Base-by-base conservation (phyloP, 139 green algal genomes). In the Pedinophyceae sp. region DNA sequence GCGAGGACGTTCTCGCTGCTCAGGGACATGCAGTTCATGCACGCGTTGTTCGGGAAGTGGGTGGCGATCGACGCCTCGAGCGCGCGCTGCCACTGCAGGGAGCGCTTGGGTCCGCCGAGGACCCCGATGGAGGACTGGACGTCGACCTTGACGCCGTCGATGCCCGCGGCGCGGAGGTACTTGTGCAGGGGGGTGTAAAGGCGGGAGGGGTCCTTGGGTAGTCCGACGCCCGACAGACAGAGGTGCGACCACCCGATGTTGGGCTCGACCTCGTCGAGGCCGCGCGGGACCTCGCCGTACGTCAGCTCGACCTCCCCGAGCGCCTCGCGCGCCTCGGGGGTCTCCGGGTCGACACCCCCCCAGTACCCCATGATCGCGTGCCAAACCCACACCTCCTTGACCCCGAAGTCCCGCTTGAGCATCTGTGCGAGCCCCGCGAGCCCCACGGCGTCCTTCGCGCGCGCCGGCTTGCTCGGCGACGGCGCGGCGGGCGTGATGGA, bases 1-100 rank as follows among this genome's bases (percentile, higher is more conserved):
- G 1, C 10, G 30, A 40, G 30, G 41, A 98, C 68, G 75, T 94
- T 93, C 50, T 97, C 89, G 2, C 82, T 95, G 30, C 77, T 87
- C 80, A 97, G 90, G 70, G 85, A 95, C 90, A 98, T 98, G 88
- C 90, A 98, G 70, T 95, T 93, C 69, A 97, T 96, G 60, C 71
- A 65, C 59, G 87, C 72, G 68, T 96, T 96, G 52, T 67, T 69
- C 1, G 70, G 66, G 60, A 97, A 97, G 75, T 95, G 67, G 17
- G 48, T 49, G 23, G 57, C 41, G 4, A 93, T 73, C 34, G 66
- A 84, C 38, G 60, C 52, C 73, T 97, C 84, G 61, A 93, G 66
- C 0, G 82, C 80, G 0, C 48, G 30, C 48, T 93, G 84, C 61
- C 79, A 84, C n/a, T n/a, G n/a, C 23, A 53, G 27, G 2, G 54